Conservation (phyloP, 192 early-diverging fungal species). For the Spizellomyces punctatus region DNA sequence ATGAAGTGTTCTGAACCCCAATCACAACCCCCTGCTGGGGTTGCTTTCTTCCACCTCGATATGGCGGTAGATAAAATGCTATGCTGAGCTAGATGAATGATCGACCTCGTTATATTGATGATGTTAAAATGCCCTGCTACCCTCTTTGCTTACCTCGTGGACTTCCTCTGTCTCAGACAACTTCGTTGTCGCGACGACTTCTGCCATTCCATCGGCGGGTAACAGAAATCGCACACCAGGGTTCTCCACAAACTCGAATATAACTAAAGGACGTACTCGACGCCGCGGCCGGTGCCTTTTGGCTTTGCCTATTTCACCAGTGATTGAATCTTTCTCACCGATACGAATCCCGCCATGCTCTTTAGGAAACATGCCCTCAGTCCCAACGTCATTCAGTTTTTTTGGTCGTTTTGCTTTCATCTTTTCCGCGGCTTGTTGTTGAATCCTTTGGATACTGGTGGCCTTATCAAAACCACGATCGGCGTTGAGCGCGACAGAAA, state of each 20-base stretch:
- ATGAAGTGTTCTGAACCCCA: neutral
- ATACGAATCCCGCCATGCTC: neutral
- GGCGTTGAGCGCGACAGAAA: too few species aligned
- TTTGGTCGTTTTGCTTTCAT: too few species aligned
- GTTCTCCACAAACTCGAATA: conserved; percentile 25
- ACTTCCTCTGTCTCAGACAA: too few species aligned
- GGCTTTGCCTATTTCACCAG: neutral
- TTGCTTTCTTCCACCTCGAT: conserved; percentile 16
- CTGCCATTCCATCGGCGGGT: conserved; percentile 14
- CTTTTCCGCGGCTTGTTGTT: too few species aligned
- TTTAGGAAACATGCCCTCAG: too few species aligned
- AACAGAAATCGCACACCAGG: conserved; percentile 23
- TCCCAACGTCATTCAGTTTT: too few species aligned
- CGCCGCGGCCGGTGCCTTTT: neutral
- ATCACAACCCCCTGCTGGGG: conserved; percentile 25
- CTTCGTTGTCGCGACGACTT: neutral
- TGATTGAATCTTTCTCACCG: neutral
- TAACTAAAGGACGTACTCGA: neutral
- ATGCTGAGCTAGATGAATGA: neutral
- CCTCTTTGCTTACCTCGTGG: too few species aligned
- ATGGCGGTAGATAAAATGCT: conserved; percentile 22
- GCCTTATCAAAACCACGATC: too few species aligned
- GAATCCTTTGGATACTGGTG: too few species aligned
- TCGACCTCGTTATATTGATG: neutral
- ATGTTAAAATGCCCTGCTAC: too few species aligned